Evolutionary conservation across 1,139 yeast genomes (phyloP), one percentile per base, ranked within the genome.

Genomic region (Sugiyamaella grinbergsii): DNA sequence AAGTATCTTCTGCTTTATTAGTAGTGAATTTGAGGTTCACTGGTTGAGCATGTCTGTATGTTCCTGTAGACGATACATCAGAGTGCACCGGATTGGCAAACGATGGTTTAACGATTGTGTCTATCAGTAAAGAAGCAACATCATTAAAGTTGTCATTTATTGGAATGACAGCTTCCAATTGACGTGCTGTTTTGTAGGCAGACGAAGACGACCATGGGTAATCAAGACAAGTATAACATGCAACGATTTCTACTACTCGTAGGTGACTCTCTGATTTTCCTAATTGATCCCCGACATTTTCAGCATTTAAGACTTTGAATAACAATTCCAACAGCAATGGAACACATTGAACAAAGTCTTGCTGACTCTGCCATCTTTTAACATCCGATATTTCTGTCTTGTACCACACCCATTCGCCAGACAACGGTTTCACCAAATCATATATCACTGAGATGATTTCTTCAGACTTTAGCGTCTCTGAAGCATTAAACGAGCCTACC

Each of bases 341-440:
- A 5, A 19, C 41, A 4, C n/a, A 15, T 7, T 33, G 6, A 5
- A 19, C 6, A 16, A 45, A 45, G 2, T 15, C 13, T 36, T 43
- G 16, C 46, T 54, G 56, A 10, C 13, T 20, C 33, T 20, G 29
- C 49, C 47, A 53, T 29, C 47, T 23, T 5, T 38, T 33, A 11
- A 28, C 7, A 15, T 55, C 53, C 11, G 59, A 39, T 19, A 49
- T 31, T 23, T 55, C 60, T 16, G 49, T 54, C 20, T 56, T 48
- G 40, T 44, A 50, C 62, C 62, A 60, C 10, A 55, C 50, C 61
- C 61, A 60, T 24, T 54, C 55, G 11, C 61, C 60, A 2, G 29
- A 32, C n/a, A 56, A 33, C 7, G 62, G 60, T n/a, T 20, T 19
- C 5, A 37, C 31, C 7, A 52, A 42, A n/a, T 53, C 45, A 18